Percentiles rank a stretch among this genome's conserved stretches.
Evolutionary conservation across 352 stramenopile genomes (phyloP).

Genomic region (Pythium dissotocum): DNA sequence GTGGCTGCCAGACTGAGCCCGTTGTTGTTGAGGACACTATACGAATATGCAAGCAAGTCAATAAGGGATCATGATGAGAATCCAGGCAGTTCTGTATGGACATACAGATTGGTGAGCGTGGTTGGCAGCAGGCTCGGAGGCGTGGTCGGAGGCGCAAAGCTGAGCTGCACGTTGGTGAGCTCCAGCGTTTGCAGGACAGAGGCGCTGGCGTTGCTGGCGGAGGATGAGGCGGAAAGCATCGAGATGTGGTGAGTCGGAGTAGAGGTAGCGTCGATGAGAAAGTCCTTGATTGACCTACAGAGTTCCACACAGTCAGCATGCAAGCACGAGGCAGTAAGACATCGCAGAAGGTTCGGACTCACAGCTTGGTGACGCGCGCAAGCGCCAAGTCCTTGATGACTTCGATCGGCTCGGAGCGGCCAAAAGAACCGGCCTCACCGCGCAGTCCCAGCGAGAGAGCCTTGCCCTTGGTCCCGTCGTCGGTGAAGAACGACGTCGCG

Average conservation of each 20-base stretch:
- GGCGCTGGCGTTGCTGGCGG: background rate
- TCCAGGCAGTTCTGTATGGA: background rate
- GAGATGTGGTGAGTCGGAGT: conserved; percentile 18
- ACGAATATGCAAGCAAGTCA: too few species aligned
- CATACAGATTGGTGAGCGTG: conserved; percentile 23
- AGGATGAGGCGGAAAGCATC: conserved; percentile 2
- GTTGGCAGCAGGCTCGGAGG: conserved; percentile 8
- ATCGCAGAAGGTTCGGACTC: background rate
- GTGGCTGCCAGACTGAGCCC: background rate
- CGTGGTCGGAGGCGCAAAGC: background rate
- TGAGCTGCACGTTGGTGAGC: conserved; percentile 18
- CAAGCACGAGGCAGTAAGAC: background rate
- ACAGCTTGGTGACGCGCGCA: conserved; percentile 18
- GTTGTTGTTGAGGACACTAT: conserved; percentile 28
- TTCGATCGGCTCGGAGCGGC: conserved; percentile 20
- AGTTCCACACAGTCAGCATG: background rate
- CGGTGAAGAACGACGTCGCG: conserved; percentile 17
- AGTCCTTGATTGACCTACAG: conserved; percentile 23
- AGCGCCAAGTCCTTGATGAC: conserved; percentile 21
- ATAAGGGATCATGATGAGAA: too few species aligned
- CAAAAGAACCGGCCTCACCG: conserved; percentile 18
- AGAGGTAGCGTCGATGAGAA: conserved; percentile 5
- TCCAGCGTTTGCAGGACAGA: conserved; percentile 19
- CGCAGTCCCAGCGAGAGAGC: conserved; percentile 21
- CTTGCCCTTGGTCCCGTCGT: conserved; percentile 15